Evolutionary conservation across 2,329 filamentous ascomycete species (phyloP).

Genomic region (Colletotrichum destructivum): DNA sequence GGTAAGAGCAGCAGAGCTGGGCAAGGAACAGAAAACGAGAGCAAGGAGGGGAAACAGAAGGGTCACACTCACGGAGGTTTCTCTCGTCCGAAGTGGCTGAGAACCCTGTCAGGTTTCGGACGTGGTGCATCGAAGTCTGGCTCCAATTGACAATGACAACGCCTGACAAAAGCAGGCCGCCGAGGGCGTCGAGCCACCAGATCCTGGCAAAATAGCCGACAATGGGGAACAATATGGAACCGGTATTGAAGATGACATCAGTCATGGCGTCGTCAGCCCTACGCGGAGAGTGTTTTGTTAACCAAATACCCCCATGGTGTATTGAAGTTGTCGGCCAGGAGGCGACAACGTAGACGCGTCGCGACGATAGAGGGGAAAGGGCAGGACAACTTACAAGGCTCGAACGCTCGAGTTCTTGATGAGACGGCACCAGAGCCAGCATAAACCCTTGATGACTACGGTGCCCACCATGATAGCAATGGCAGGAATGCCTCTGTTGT

Average conservation of each 20-base stretch:
- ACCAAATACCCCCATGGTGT: conserved; percentile 45
- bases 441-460: conserved; percentile 84
- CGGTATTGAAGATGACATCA: conserved; percentile 91
- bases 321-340: conserved; percentile 44
- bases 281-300: conserved; percentile 23
- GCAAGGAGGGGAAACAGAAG: neutral
- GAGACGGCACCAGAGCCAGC: conserved; percentile 90
- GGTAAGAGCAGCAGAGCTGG: conserved; percentile 1
- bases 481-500: conserved; percentile 71
- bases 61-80: conserved; percentile 71
- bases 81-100: conserved; percentile 85
- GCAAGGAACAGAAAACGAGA: neutral
- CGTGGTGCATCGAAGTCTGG: conserved; percentile 80
- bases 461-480: conserved; percentile 86
- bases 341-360: conserved; percentile 25
- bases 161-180: conserved; percentile 82
- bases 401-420: conserved; percentile 91
- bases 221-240: conserved; percentile 89
- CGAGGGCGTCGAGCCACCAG: conserved; percentile 89
- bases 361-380: conserved; percentile 24
- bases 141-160: conserved; percentile 88
- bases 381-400: conserved; percentile 70
- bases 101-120: conserved; percentile 84
- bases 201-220: conserved; percentile 81
- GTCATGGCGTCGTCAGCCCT: conserved; percentile 71